Evolutionary conservation across 1,284 basidiomycete species (phyloP).

Genomic region (Amylostereum areolatum): DNA sequence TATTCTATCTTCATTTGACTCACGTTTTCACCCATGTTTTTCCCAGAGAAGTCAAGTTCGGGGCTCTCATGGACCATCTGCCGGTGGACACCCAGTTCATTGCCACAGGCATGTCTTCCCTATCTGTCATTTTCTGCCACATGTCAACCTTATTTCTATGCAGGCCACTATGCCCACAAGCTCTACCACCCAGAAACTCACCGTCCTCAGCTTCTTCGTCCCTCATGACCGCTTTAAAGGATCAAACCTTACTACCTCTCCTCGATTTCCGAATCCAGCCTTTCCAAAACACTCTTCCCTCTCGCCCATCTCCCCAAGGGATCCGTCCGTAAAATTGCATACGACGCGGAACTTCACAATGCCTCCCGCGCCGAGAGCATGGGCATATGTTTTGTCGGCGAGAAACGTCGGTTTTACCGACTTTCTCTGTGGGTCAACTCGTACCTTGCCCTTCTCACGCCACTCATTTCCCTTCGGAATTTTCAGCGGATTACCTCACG

Average conservation of each 20-base stretch:
- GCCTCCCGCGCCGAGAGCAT: slow-evolving; percentile 84
- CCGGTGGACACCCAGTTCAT: slow-evolving; percentile 48
- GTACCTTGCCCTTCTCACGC: slow-evolving; percentile 3
- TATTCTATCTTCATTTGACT: not conserved
- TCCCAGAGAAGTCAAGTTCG: slow-evolving; percentile 88
- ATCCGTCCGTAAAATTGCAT: slow-evolving; percentile 77
- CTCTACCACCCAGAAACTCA: slow-evolving; percentile 13
- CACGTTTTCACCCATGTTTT: slow-evolving; percentile 1
- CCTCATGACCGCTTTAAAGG: slow-evolving; percentile 70
- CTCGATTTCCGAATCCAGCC: slow-evolving; percentile 60
- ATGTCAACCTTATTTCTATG: not conserved
- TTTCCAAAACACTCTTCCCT: slow-evolving; percentile 75
- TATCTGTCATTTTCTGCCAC: not conserved
- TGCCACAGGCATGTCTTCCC: slow-evolving; percentile 60
- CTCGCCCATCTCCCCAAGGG: slow-evolving; percentile 63
- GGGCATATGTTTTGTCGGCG: slow-evolving; percentile 96
- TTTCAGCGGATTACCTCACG: slow-evolving; percentile 71
- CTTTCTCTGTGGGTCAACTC: slow-evolving; percentile 58
- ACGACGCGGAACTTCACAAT: slow-evolving; percentile 62
- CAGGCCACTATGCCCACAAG: slow-evolving; percentile 89
- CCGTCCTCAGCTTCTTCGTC: slow-evolving; percentile 61
- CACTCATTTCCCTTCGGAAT: not conserved
- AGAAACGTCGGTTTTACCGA: slow-evolving; percentile 68
- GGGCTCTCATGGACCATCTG: slow-evolving; percentile 70
- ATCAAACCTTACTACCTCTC: slow-evolving; percentile 96